A percentile compares a stretch with the other conserved stretches of the same genome.
Evolutionary conservation across 2,329 filamentous ascomycete genomes (phyloP).

Genomic region (Endoconidiophora laricicola): DNA sequence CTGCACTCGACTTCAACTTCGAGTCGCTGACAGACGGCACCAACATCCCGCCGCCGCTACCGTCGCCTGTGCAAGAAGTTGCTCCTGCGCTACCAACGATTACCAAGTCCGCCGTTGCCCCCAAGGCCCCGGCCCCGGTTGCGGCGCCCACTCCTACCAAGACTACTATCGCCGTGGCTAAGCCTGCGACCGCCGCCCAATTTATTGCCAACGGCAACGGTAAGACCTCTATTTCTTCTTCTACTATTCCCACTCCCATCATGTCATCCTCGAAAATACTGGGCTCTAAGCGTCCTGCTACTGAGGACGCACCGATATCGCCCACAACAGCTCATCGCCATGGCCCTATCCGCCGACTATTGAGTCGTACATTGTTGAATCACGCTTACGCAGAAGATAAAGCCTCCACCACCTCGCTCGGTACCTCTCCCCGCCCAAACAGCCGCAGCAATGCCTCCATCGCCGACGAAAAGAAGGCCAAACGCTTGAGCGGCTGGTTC

Average conservation of each 20-base stretch:
- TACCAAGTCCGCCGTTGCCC: conserved; percentile 14
- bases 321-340: conserved; percentile 34
- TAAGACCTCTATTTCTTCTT: conserved; percentile 19
- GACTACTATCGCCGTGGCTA: background rate
- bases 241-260: conserved; percentile 11
- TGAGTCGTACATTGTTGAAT: conserved; percentile 40
- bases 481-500: conserved; percentile 43
- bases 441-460: conserved; percentile 34
- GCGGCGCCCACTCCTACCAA: background rate
- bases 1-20: conserved; percentile 41
- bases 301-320: conserved; percentile 33
- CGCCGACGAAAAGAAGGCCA: conserved; percentile 36
- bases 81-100: conserved; percentile 25
- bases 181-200: conserved; percentile 7
- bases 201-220: conserved; percentile 22
- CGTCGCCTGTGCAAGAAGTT: conserved; percentile 33
- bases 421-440: conserved; percentile 24
- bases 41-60: conserved; percentile 40
- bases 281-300: conserved; percentile 31
- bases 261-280: conserved; percentile 14
- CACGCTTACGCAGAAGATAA: conserved; percentile 34
- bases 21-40: conserved; percentile 43
- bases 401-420: conserved; percentile 18
- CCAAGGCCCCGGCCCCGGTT: background rate
- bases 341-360: conserved; percentile 39